Evolutionary conservation across 2,329 filamentous ascomycete species (phyloP).

Genomic region (Calonectria pseudoreteaudii): DNA sequence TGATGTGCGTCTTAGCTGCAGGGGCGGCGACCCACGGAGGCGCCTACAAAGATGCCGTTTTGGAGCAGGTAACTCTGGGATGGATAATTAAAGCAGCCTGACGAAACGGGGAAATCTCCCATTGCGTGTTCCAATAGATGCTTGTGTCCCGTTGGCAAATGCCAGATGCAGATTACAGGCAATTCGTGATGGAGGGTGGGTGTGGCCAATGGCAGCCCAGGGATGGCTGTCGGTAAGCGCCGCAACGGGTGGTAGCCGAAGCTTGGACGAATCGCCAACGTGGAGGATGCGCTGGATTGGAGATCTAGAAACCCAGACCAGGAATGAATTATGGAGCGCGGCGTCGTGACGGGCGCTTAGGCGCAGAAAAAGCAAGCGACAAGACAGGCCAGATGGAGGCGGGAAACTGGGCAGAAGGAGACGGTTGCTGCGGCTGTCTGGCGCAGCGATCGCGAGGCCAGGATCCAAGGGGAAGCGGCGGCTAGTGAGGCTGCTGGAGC

Average conservation of each 20-base stretch:
- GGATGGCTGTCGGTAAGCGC: slow-evolving; percentile 39
- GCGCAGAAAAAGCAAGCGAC: slow-evolving; percentile 15
- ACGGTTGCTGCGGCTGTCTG: slow-evolving; percentile 2
- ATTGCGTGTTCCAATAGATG: slow-evolving; percentile 41
- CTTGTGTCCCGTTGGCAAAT: slow-evolving; percentile 32
- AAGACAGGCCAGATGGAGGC: neutral
- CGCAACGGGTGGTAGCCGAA: slow-evolving; percentile 26
- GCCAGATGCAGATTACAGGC: slow-evolving; percentile 33
- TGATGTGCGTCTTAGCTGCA: slow-evolving; percentile 30
- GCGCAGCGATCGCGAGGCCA: neutral
- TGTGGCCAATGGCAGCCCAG: slow-evolving; percentile 33
- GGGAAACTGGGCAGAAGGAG: slow-evolving; percentile 11
- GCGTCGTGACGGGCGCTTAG: slow-evolving; percentile 32
- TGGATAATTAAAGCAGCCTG: slow-evolving; percentile 34
- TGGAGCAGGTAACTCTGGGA: slow-evolving; percentile 25
- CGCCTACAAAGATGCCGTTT: slow-evolving; percentile 35
- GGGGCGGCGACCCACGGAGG: slow-evolving; percentile 37
- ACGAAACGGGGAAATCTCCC: slow-evolving; percentile 42
- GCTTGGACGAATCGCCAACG: slow-evolving; percentile 33
- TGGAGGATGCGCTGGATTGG: slow-evolving; percentile 13
- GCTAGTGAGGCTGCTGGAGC: slow-evolving; percentile 22
- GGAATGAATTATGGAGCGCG: slow-evolving; percentile 36
- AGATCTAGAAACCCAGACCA: slow-evolving; percentile 25
- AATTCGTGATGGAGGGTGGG: slow-evolving; percentile 24
- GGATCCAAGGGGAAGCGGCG: slow-evolving; percentile 11